Percentiles rank a stretch among this genome's conserved stretches.
phyloP scores from a whole-genome alignment of 257 asterid species.

The Gentiana macrophylla region DNA sequence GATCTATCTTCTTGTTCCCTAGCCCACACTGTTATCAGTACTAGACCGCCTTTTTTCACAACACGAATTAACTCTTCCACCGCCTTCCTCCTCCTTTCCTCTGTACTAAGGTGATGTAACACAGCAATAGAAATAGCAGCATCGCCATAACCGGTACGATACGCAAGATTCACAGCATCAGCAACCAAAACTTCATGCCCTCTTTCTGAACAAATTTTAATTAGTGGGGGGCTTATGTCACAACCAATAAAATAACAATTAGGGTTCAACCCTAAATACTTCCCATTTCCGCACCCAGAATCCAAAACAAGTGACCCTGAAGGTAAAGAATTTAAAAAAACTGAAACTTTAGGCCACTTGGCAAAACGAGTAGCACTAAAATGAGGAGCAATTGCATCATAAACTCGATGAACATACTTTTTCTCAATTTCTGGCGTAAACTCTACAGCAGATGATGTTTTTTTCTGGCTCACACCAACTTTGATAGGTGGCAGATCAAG shows the following conservation, averaged over 20 bases:
- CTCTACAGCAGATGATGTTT: slow-evolving; percentile 34
- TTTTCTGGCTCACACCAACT: slow-evolving; percentile 19
- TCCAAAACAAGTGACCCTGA: slow-evolving; percentile 74
- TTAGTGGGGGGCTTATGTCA: slow-evolving; percentile 77
- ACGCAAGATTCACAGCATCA: slow-evolving; percentile 90
- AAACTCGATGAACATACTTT: slow-evolving; percentile 87
- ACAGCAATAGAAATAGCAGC: slow-evolving; percentile 97
- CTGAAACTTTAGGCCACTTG: slow-evolving; percentile 95
- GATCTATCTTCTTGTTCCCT: slow-evolving; percentile 83
- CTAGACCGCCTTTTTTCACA: slow-evolving; percentile 67
- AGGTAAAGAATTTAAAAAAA: slow-evolving; percentile 60
- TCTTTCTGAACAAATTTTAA: slow-evolving; percentile 65
- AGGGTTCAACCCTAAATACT: slow-evolving; percentile 72
- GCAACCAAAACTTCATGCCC: slow-evolving; percentile 90
- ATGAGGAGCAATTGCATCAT: slow-evolving; percentile 99
- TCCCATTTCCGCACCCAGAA: slow-evolving; percentile 97
- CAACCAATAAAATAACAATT: slow-evolving; percentile 69
- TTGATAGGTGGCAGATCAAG: slow-evolving; percentile 38
- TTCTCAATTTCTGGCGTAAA: slow-evolving; percentile 90
- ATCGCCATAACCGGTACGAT: slow-evolving; percentile 73
- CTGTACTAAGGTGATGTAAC: slow-evolving; percentile 90
- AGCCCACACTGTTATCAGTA: slow-evolving; percentile 96
- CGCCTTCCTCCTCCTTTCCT: slow-evolving; percentile 72
- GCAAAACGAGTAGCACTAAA: slow-evolving; percentile 93
- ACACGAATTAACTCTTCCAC: slow-evolving; percentile 78